Evolutionary conservation across 768 basidiomycete species (phyloP).

Genomic region (Trametes villosa): DNA sequence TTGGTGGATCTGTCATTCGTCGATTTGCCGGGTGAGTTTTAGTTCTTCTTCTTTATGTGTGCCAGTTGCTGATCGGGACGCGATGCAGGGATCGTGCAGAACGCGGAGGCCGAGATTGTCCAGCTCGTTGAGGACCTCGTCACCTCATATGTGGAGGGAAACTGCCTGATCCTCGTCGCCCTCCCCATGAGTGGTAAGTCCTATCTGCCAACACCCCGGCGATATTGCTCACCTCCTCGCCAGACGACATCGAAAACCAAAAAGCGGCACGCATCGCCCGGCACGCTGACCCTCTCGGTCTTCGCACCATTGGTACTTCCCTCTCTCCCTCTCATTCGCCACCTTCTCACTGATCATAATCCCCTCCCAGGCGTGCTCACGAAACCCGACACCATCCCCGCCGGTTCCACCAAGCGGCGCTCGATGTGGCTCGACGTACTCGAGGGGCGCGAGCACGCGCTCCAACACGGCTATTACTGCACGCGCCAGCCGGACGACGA

Average conservation of each 20-base stretch:
- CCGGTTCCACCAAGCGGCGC: constrained; percentile 40
- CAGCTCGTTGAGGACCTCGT: constrained; percentile 62
- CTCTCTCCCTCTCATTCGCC: not conserved
- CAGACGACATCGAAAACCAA: constrained; percentile 82
- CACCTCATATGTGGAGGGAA: constrained; percentile 59
- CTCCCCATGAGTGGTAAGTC: constrained; percentile 33
- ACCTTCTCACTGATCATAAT: not conserved
- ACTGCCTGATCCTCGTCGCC: constrained; percentile 60
- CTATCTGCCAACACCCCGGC: constrained; percentile 54
- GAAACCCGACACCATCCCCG: constrained; percentile 54
- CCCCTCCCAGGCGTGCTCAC: constrained; percentile 52
- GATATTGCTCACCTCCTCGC: not conserved
- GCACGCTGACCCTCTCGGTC: constrained; percentile 58
- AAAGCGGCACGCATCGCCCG: constrained; percentile 68
- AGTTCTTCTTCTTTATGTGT: constrained; percentile 23
- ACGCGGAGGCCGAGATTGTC: constrained; percentile 29
- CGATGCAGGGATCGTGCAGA: constrained; percentile 26
- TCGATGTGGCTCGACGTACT: constrained; percentile 53
- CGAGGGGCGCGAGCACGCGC: constrained; percentile 48
- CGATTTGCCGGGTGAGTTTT: constrained; percentile 38
- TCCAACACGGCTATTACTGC: constrained; percentile 61
- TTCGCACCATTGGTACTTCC: constrained; percentile 66
- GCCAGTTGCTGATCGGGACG: constrained; percentile 23
- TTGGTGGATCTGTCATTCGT: constrained; percentile 39
- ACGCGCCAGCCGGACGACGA: constrained; percentile 68